phyloP scores from a whole-genome alignment of 2,329 filamentous ascomycete species.

The Xenoacremonium recifei region DNA sequence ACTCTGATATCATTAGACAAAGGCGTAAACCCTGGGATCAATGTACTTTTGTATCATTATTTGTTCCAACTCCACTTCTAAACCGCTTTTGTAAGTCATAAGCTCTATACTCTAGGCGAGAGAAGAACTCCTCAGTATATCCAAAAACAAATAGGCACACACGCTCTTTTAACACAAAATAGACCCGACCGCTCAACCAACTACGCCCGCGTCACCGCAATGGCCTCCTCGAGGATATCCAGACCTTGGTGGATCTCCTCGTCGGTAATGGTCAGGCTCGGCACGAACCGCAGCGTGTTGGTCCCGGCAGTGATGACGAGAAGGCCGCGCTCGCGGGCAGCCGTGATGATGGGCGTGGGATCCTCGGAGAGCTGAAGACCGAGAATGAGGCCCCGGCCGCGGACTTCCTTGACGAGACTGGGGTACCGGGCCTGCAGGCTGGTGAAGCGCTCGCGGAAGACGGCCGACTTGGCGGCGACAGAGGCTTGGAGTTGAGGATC shows the following conservation, averaged over 20 bases:
- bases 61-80: slow-evolving; percentile 9
- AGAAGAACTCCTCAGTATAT: too few relatives aligned
- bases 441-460: slow-evolving; percentile 49
- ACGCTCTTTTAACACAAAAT: too few relatives aligned
- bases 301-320: slow-evolving; percentile 90
- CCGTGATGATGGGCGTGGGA: slow-evolving; percentile 72
- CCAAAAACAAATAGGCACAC: too few relatives aligned
- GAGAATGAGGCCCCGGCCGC: slow-evolving; percentile 82
- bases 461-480: slow-evolving; percentile 63
- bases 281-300: slow-evolving; percentile 90
- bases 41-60: too few relatives aligned
- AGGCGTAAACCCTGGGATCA: too few relatives aligned
- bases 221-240: slow-evolving; percentile 69
- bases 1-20: too few relatives aligned
- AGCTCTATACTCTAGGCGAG: neutral
- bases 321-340: slow-evolving; percentile 82
- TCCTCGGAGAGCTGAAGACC: slow-evolving; percentile 80
- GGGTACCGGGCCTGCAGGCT: slow-evolving; percentile 55
- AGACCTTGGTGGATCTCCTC: slow-evolving; percentile 78
- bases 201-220: slow-evolving; percentile 39
- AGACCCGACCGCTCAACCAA: neutral
- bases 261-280: slow-evolving; percentile 76
- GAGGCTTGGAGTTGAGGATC: slow-evolving; percentile 66
- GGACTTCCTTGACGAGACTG: slow-evolving; percentile 70
- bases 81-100: slow-evolving; percentile 6